Evolutionary conservation across 805 yeast species (phyloP), one percentile per base, ranked within the genome.

Genomic region (Candida ficus): DNA sequence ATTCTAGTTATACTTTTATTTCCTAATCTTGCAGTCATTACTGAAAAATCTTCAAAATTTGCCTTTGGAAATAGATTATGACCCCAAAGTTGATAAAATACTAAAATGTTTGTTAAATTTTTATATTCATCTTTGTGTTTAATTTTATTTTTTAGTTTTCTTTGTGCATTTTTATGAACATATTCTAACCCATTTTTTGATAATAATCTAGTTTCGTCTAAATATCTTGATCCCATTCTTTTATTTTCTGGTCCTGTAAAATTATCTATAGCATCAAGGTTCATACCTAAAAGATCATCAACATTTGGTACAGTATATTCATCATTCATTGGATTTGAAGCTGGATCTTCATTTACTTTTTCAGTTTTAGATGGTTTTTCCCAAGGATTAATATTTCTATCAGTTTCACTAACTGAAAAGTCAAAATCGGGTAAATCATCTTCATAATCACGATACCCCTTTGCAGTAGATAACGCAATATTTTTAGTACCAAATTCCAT

Each of bases 1-100:
- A 60, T 64, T 43, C 67, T 68, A 23, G 77, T 59, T 12, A 58
- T 59, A 18, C 72, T 61, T 5, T 55, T 58, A 46, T 58, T 61
- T 12, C 84, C 80, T 31, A 77, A 68, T 13, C 68, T 61, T 30
- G 71, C 66, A 36, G 80, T 60, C 49, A 82, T 60, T 19, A 69
- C 66, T 1, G 83, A 62, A 52, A 89, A 80, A 57, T 86, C 95
- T 35, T 67, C 66, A 48, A 89, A 85, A 46, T 76, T 80, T 13
- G 93, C 87, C 63, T 83, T 84, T 5, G 96, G 95, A 54, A 73
- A 87, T 29, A 88, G 52, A 18, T 72, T 66, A 57, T 84, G 91
- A 1, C 83, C 88, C 90, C 91, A 84, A 26, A 79, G 52, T 59
- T 83, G 88, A 57, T 82, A 84, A 28, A 73, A 66, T 23, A 70